Evolutionary conservation across 2,329 filamentous ascomycete genomes (phyloP).

Genomic region (Aureobasidium leucospermi): DNA sequence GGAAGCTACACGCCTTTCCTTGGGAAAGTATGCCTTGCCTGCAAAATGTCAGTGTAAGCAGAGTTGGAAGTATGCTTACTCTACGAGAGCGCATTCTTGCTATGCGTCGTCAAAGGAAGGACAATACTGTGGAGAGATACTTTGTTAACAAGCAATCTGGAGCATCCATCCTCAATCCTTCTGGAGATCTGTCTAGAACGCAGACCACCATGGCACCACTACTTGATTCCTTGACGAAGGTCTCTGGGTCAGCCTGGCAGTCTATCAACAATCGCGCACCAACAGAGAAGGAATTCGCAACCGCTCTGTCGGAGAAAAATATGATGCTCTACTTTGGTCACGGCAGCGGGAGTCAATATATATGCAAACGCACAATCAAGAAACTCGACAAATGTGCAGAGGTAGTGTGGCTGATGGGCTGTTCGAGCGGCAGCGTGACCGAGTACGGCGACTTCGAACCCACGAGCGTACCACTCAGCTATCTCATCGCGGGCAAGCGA

Average conservation of each 20-base stretch:
- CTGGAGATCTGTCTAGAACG: conserved; percentile 72
- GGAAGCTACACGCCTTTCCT: conserved; percentile 80
- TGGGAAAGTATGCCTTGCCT: conserved; percentile 95
- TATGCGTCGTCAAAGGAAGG: conserved; percentile 31
- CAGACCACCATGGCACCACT: conserved; percentile 64
- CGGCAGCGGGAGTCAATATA: conserved; percentile 89
- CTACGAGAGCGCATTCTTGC: conserved; percentile 66
- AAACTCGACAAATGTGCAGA: conserved; percentile 46
- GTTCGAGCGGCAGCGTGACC: conserved; percentile 72
- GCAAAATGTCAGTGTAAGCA: conserved; percentile 68
- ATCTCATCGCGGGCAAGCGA: conserved; percentile 71
- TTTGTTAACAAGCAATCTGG: conserved; percentile 50
- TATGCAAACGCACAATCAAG: conserved; percentile 75
- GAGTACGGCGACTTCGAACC: conserved; percentile 84
- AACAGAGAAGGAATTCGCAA: conserved; percentile 68
- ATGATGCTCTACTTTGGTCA: conserved; percentile 93
- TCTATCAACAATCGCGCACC: conserved; percentile 63
- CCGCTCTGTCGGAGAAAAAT: conserved; percentile 57
- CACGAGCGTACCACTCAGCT: conserved; percentile 84
- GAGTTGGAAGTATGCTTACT: conserved; percentile 78
- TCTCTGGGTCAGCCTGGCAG: conserved; percentile 47
- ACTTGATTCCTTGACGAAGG: conserved; percentile 41
- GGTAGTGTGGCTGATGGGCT: conserved; percentile 81
- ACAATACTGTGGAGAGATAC: conserved; percentile 21
- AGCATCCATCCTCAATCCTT: conserved; percentile 84